Base-by-base conservation (phyloP, 805 yeast genomes). In the Millerozyma miso region DNA sequence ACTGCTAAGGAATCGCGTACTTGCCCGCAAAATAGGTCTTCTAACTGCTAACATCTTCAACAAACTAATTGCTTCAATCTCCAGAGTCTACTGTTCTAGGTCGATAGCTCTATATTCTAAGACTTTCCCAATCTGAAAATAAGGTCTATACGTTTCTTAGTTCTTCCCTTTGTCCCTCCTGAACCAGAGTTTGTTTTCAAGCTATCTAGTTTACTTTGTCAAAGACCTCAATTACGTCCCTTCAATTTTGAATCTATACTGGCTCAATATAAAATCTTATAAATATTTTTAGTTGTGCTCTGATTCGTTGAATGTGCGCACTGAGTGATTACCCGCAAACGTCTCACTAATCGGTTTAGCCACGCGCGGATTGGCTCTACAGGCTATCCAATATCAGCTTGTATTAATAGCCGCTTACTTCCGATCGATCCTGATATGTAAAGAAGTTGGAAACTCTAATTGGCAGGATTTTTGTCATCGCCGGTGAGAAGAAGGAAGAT, bases 401-500 rank as follows among this genome's bases (percentile, higher is more conserved):
- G 29, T 23, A 23, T 23, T 23, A 10, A 23, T 23, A 6, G 10
- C 10, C 29, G 29, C 29, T 23, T n/a, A n/a, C n/a, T n/a, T n/a
- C n/a, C n/a, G n/a, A n/a, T n/a, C n/a, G n/a, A n/a, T n/a, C n/a
- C n/a, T n/a, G n/a, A n/a, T n/a, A n/a, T n/a, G n/a, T n/a, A n/a
- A n/a, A n/a, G n/a, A n/a, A n/a, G n/a, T n/a, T n/a, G n/a, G n/a
- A n/a, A n/a, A 10, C 10, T 6, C 10, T 23, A 23, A 23, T 6
- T 10, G 29, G 29, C 6, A 13, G 34, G 20, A n/a, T 26, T 37
- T 3, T 44, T 48, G 35, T 46, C 56, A 43, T 46, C 52, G 31
- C 54, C 46, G 37, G 43, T 49, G 59, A 70, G 16, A 7, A 55
- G 44, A 43, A 73, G 42, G 32, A 77, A 33, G 44, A 69, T 46